Evolutionary conservation across 768 basidiomycete genomes (phyloP).

Genomic region (Sutorius australiensis): DNA sequence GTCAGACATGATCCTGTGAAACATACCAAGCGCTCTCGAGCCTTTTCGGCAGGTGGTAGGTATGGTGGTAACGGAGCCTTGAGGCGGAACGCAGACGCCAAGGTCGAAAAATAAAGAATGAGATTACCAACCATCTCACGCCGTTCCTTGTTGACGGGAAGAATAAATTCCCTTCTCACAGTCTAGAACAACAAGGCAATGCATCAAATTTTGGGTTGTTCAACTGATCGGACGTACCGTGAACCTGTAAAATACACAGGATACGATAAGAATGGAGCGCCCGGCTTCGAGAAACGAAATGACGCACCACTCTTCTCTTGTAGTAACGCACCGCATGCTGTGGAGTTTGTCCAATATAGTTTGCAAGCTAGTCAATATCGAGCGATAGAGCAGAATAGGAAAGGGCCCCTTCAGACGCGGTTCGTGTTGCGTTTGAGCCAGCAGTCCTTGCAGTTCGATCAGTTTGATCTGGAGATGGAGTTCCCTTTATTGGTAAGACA

Average conservation of each 20-base stretch:
- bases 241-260: conserved; percentile 45
- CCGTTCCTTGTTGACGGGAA: conserved; percentile 85
- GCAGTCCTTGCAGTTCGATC: conserved; percentile 78
- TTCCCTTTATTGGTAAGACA: conserved; percentile 56
- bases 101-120: conserved; percentile 80
- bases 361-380: conserved; percentile 77
- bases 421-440: conserved; percentile 88
- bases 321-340: conserved; percentile 96
- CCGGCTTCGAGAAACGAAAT: neutral
- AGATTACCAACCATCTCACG: conserved; percentile 96
- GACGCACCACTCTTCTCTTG: conserved; percentile 85
- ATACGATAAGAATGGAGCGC: conserved; percentile 7
- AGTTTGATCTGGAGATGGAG: conserved; percentile 90
- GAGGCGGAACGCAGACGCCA: conserved; percentile 74
- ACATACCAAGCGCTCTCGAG: conserved; percentile 72
- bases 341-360: conserved; percentile 86
- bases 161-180: conserved; percentile 81
- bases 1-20: neutral
- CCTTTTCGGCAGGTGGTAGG: conserved; percentile 87
- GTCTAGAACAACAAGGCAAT: conserved; percentile 40
- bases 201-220: neutral
- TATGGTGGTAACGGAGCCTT: conserved; percentile 96
- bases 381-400: conserved; percentile 80
- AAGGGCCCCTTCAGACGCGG: conserved; percentile 96
- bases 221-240: conserved; percentile 45